A percentile compares a stretch with the other conserved stretches of the same genome.
phyloP scores from a whole-genome alignment of 345 rosid genomes.

The Populus alba region DNA sequence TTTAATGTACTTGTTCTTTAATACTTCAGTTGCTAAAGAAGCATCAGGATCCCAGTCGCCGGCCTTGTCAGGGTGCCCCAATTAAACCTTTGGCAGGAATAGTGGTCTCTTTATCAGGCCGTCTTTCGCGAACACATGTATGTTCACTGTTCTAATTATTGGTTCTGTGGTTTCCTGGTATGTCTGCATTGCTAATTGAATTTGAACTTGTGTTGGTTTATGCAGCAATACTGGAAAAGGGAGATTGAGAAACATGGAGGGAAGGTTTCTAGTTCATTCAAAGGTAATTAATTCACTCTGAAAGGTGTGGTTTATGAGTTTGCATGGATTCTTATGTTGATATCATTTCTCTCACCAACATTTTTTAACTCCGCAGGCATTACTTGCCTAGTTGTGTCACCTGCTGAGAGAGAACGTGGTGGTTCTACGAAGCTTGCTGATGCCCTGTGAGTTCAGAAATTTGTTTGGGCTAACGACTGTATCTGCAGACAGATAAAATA shows the following conservation, averaged over 20 bases:
- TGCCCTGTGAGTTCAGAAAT: constrained; percentile 51
- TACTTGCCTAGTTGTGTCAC: constrained; percentile 59
- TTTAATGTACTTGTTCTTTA: neutral
- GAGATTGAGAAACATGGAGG: constrained; percentile 62
- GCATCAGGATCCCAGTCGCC: constrained; percentile 47
- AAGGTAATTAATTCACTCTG: constrained; percentile 31
- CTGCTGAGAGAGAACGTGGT: constrained; percentile 62
- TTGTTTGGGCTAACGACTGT: neutral
- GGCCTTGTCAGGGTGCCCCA: constrained; percentile 43
- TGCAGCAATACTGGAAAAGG: constrained; percentile 66
- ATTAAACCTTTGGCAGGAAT: constrained; percentile 62
- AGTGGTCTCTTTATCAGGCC: constrained; percentile 65
- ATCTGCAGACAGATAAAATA: neutral
- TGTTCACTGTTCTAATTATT: neutral
- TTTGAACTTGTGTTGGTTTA: neutral
- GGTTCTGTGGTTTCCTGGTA: neutral
- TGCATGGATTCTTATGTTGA: neutral
- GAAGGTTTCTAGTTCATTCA: constrained; percentile 47
- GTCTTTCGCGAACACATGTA: constrained; percentile 68
- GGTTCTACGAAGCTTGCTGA: constrained; percentile 64
- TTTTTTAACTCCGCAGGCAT: constrained; percentile 30
- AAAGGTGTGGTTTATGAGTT: neutral
- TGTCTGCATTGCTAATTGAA: neutral
- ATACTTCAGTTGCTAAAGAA: constrained; percentile 53
- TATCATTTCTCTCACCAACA: neutral